phyloP scores from a whole-genome alignment of 495 filamentous ascomycete genomes.

The Pyrenula massariospora region DNA sequence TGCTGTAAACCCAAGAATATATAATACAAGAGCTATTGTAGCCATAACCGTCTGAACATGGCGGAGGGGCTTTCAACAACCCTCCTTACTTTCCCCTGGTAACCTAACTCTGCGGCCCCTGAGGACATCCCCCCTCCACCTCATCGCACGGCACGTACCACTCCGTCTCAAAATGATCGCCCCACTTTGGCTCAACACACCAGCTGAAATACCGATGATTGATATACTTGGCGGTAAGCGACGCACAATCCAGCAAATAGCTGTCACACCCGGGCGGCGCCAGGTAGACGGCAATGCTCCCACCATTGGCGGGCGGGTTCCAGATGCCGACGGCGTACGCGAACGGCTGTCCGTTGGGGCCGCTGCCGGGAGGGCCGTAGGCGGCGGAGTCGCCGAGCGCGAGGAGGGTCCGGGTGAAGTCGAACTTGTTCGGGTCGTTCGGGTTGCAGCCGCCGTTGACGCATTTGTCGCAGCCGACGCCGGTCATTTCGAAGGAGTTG shows the following conservation, averaged over 20 bases:
- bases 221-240: background rate
- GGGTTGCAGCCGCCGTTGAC: background rate
- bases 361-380: background rate
- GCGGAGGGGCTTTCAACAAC: too few relatives aligned
- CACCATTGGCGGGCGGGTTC: background rate
- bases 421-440: background rate
- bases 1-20: too few relatives aligned
- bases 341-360: background rate
- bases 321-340: background rate
- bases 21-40: too few relatives aligned
- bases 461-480: background rate
- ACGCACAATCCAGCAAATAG: background rate
- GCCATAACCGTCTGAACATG: too few relatives aligned
- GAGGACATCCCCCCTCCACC: background rate
- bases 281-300: background rate
- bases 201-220: background rate
- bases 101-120: background rate
- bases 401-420: background rate
- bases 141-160: background rate
- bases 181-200: background rate
- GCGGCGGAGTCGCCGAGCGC: background rate
- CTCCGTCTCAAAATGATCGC: background rate
- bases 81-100: background rate
- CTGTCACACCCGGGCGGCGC: background rate
- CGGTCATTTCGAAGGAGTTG: background rate